Evolutionary conservation across 805 yeast genomes (phyloP).

Genomic region (Brettanomyces anomalus): DNA sequence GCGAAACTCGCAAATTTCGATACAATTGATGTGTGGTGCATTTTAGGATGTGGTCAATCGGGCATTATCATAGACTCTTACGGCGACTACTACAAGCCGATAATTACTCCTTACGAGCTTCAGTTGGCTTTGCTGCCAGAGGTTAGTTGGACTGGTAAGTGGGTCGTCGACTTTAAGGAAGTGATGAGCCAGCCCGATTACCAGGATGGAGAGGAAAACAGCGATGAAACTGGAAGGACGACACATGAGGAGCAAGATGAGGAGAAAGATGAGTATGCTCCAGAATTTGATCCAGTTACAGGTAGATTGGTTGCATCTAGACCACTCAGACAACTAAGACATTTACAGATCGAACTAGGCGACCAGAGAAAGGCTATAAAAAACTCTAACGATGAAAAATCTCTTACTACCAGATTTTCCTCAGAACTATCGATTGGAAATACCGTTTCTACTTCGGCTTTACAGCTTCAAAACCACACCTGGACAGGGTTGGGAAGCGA

Average conservation of each 20-base stretch:
- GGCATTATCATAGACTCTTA: slow-evolving; percentile 78
- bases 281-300: slow-evolving; percentile 82
- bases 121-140: slow-evolving; percentile 70
- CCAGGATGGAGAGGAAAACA: slow-evolving; percentile 22
- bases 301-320: slow-evolving; percentile 65
- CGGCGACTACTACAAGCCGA: slow-evolving; percentile 81
- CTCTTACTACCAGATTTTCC: slow-evolving; percentile 48
- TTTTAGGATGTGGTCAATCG: slow-evolving; percentile 89
- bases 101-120: slow-evolving; percentile 89
- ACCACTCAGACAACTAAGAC: slow-evolving; percentile 63
- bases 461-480: slow-evolving; percentile 52
- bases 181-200: slow-evolving; percentile 34
- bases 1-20: slow-evolving; percentile 96
- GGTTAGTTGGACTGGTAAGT: slow-evolving; percentile 84
- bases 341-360: slow-evolving; percentile 49
- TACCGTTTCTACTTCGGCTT: slow-evolving; percentile 86
- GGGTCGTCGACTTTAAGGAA: slow-evolving; percentile 74
- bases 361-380: slow-evolving; percentile 16
- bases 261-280: slow-evolving; percentile 49
- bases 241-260: slow-evolving; percentile 13
- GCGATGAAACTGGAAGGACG: slow-evolving; percentile 8
- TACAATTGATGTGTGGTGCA: slow-evolving; percentile 89
- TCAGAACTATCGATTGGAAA: slow-evolving; percentile 55
- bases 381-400: slow-evolving; percentile 16
- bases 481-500: slow-evolving; percentile 96